Conservation (phyloP, 805 yeast genomes). For the Candida xyloterini region DNA sequence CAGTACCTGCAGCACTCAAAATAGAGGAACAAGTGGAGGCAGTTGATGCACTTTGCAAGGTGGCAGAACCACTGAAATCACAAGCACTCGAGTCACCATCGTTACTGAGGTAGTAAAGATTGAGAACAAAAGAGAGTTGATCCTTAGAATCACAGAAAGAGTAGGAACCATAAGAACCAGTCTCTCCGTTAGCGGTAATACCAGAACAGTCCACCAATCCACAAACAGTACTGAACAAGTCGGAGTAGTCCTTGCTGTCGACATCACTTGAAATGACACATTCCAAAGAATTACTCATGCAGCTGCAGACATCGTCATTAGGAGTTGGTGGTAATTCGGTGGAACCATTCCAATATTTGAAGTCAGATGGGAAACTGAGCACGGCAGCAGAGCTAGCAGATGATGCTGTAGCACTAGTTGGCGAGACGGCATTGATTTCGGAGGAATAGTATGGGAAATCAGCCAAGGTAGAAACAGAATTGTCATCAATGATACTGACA, state of each 20-base stretch:
- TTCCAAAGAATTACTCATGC: slow-evolving; percentile 51
- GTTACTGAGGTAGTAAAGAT: slow-evolving; percentile 56
- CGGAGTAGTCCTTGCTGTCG: slow-evolving; percentile 53
- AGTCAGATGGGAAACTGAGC: slow-evolving; percentile 62
- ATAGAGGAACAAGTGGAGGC: slow-evolving; percentile 55
- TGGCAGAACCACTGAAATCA: slow-evolving; percentile 67
- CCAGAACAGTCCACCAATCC: slow-evolving; percentile 54
- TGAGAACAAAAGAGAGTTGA: slow-evolving; percentile 60
- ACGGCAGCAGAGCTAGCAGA: slow-evolving; percentile 39
- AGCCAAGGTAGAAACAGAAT: slow-evolving; percentile 52
- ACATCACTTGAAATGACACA: slow-evolving; percentile 64
- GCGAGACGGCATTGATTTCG: slow-evolving; percentile 52
- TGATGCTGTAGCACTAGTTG: slow-evolving; percentile 44
- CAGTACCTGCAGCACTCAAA: slow-evolving; percentile 63
- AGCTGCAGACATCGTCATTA: slow-evolving; percentile 57
- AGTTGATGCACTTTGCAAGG: slow-evolving; percentile 45
- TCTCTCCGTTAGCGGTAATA: slow-evolving; percentile 57
- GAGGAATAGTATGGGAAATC: slow-evolving; percentile 64
- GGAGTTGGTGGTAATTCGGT: slow-evolving; percentile 80
- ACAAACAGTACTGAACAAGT: slow-evolving; percentile 58
- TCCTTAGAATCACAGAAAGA: slow-evolving; percentile 70
- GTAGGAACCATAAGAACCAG: slow-evolving; percentile 68
- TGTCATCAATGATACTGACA: slow-evolving; percentile 48
- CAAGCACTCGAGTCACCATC: slow-evolving; percentile 50
- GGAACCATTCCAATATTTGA: slow-evolving; percentile 60